Conservation (phyloP, 169 alveolate genomes). For the Eimeria zaria region DNA sequence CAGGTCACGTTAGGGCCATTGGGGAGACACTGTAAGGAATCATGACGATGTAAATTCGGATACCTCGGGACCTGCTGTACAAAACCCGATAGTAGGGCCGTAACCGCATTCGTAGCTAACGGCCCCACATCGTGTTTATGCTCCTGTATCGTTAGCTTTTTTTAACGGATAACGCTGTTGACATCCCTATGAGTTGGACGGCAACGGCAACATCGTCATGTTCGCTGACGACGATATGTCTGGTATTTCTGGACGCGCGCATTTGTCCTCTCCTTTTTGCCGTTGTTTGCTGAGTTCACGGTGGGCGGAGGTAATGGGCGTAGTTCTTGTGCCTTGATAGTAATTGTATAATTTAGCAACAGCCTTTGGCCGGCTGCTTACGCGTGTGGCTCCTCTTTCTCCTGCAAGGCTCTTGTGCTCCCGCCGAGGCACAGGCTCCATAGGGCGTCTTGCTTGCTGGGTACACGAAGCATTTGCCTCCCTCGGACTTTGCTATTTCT, state of each 20-base stretch:
- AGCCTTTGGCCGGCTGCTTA: constrained; percentile 60
- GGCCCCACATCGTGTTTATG: background rate
- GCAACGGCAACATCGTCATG: background rate
- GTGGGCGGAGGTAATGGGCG: background rate
- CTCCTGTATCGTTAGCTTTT: background rate
- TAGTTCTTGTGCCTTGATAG: background rate
- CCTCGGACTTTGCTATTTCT: constrained; percentile 86
- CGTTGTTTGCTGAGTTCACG: background rate
- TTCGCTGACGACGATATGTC: background rate
- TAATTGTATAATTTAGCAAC: constrained; percentile 1
- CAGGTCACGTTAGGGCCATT: background rate
- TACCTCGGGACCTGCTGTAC: constrained; percentile 28
- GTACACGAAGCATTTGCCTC: constrained; percentile 92
- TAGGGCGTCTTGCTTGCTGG: constrained; percentile 92
- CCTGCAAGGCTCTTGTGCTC: constrained; percentile 92
- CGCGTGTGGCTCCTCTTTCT: constrained; percentile 79
- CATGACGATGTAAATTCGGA: background rate
- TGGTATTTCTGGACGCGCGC: background rate
- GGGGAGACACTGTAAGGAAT: background rate
- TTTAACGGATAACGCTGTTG: background rate
- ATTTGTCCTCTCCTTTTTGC: background rate
- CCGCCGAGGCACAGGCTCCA: constrained; percentile 94
- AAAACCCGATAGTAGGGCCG: constrained; percentile 1
- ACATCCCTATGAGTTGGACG: background rate
- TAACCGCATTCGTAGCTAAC: background rate